Base-by-base conservation (phyloP, 805 yeast genomes). In the Kregervanrija fluxuum region DNA sequence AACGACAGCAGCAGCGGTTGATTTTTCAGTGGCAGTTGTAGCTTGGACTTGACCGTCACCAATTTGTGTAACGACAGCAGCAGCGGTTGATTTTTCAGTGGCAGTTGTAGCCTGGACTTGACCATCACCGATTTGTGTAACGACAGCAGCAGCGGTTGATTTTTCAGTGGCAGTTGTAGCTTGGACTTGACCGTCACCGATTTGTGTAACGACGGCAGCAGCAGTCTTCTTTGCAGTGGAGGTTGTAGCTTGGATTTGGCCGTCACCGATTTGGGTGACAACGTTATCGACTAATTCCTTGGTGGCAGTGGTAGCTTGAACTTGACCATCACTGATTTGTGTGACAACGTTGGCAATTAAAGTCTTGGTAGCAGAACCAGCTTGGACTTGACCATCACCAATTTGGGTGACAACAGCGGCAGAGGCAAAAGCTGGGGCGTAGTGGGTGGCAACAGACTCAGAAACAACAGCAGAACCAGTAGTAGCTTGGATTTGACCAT, bases 401-500 rank as follows among this genome's bases (percentile, higher is more conserved):
- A 69, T 69, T 54, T 67, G 74, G 50, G 65, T 56, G 41, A 69
- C 69, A 40, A 54, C 61, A 33, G 64, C 48, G 32, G 72, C 51
- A 28, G 68, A 57, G 31, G 66, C 62, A 41, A 75, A 45, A 40
- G 74, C 54, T 47, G 83, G 75, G 48, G 69, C 66, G 32, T 41
- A 40, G 41, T 47, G 50, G 30, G 48, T 36, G 9, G 41, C 37
- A 15, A 35, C 41, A 11, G 31, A 36, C 1, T 28, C 15, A 11
- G 37, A 30, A 8, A 31, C 30, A 42, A 60, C 73, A 14, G 62
- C 40, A 63, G 59, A 36, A 35, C 51, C 46, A 33, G 53, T 49
- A n/a, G 57, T 41, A 53, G 72, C 70, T 57, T 73, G 77, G 42
- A 71, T 61, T 61, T 68, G 70, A 49, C 74, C 74, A 44, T 71